A percentile compares a stretch with the other conserved stretches of the same genome.
phyloP scores from a whole-genome alignment of 257 asterid species.

The Ophiorrhiza pumila region DNA sequence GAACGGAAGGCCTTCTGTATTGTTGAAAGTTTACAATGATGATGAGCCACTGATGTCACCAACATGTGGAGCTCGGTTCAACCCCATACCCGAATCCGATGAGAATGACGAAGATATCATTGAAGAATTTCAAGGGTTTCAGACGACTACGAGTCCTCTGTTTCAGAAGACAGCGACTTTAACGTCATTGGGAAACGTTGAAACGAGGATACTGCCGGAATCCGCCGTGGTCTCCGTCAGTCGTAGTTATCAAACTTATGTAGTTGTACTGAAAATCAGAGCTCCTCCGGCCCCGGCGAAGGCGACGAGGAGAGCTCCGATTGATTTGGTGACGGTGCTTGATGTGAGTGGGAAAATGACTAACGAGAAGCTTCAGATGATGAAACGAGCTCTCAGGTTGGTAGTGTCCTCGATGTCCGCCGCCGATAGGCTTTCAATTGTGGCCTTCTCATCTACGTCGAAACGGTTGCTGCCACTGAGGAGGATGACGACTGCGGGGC shows the following conservation, averaged over 20 bases:
- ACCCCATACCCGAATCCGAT: slow-evolving; percentile 83
- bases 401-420: slow-evolving; percentile 76
- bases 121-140: slow-evolving; percentile 75
- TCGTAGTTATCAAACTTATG: slow-evolving; percentile 59
- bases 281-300: slow-evolving; percentile 49
- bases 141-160: slow-evolving; percentile 27
- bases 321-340: slow-evolving; percentile 78
- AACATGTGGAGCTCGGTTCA: slow-evolving; percentile 60
- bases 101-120: slow-evolving; percentile 57
- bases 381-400: slow-evolving; percentile 64
- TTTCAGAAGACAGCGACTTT: slow-evolving; percentile 19
- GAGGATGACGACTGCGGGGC: slow-evolving; percentile 71
- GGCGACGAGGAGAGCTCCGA: slow-evolving; percentile 50
- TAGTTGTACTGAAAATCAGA: slow-evolving; percentile 59
- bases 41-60: slow-evolving; percentile 90
- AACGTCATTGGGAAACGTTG: slow-evolving; percentile 29
- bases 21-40: slow-evolving; percentile 74
- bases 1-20: slow-evolving; percentile 18
- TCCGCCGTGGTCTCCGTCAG: slow-evolving; percentile 73
- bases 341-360: slow-evolving; percentile 65
- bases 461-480: slow-evolving; percentile 79
- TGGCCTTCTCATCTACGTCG: slow-evolving; percentile 83
- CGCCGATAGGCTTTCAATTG: slow-evolving; percentile 82
- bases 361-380: slow-evolving; percentile 54
- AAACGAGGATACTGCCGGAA: slow-evolving; percentile 56